Percentiles rank a stretch among this genome's conserved stretches.
phyloP scores from a whole-genome alignment of 1,139 yeast species.

The Suhomyces anneliseae region DNA sequence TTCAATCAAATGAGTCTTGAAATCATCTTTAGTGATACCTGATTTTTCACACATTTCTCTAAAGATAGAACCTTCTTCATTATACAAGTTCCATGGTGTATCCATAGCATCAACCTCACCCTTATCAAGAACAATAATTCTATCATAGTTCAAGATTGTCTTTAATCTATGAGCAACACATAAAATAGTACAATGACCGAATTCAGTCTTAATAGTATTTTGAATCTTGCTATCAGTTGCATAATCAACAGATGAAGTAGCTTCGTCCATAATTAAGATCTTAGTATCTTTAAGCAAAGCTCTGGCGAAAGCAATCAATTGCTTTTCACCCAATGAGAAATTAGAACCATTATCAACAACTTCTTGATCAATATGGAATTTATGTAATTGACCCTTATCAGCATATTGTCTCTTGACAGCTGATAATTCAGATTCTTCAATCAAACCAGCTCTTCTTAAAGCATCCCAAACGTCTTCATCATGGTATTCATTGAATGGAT shows the following conservation, averaged over 20 bases:
- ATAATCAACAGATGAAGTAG: slow-evolving; percentile 77
- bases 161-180: slow-evolving; percentile 76
- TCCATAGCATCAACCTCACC: slow-evolving; percentile 63
- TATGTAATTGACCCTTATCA: slow-evolving; percentile 17
- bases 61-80: slow-evolving; percentile 36
- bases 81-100: slow-evolving; percentile 46
- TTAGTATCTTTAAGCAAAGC: slow-evolving; percentile 68
- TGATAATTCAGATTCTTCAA: slow-evolving; percentile 39
- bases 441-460: slow-evolving; percentile 60
- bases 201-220: slow-evolving; percentile 57
- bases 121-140: slow-evolving; percentile 59
- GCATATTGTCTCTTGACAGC: slow-evolving; percentile 19
- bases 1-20: not conserved
- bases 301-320: slow-evolving; percentile 68
- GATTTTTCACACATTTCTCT: slow-evolving; percentile 39
- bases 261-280: slow-evolving; percentile 72
- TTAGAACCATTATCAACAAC: slow-evolving; percentile 76
- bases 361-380: slow-evolving; percentile 47
- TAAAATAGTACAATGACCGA: slow-evolving; percentile 61
- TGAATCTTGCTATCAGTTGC: slow-evolving; percentile 73
- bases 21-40: slow-evolving; percentile 16
- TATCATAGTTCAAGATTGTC: slow-evolving; percentile 63
- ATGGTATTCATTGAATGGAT: slow-evolving; percentile 54
- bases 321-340: slow-evolving; percentile 75
- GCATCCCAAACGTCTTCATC: slow-evolving; percentile 55